phyloP scores from a whole-genome alignment of 2,329 filamentous ascomycete species.

The Aspergillus alliaceus region DNA sequence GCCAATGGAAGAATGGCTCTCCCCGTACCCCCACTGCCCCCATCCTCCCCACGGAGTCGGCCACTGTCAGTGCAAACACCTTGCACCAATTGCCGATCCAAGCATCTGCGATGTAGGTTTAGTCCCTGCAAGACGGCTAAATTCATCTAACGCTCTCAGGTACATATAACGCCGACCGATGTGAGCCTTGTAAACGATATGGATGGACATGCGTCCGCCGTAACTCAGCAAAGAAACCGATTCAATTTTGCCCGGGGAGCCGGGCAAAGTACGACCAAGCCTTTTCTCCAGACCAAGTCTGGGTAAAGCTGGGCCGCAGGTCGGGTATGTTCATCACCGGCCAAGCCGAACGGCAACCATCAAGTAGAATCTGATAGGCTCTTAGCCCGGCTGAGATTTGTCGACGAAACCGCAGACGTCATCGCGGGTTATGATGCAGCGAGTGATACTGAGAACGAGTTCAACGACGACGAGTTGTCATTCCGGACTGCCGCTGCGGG shows the following conservation, averaged over 20 bases:
- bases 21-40: neutral
- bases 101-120: neutral
- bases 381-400: neutral
- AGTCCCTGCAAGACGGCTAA: neutral
- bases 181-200: neutral
- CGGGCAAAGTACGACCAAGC: neutral
- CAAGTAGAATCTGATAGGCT: neutral
- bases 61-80: neutral
- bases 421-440: constrained; percentile 10
- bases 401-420: constrained; percentile 16
- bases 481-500: neutral
- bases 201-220: neutral
- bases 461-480: constrained; percentile 10
- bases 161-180: neutral
- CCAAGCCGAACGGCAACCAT: neutral
- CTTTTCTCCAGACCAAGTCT: neutral
- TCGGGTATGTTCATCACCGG: neutral
- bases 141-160: neutral
- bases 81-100: neutral
- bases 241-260: neutral
- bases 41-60: neutral
- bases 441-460: constrained; percentile 14
- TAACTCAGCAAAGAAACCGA: neutral
- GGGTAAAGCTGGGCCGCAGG: neutral
- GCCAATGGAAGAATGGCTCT: neutral